Conservation (phyloP, 345 rosid species). For the Microthlaspi erraticum region DNA sequence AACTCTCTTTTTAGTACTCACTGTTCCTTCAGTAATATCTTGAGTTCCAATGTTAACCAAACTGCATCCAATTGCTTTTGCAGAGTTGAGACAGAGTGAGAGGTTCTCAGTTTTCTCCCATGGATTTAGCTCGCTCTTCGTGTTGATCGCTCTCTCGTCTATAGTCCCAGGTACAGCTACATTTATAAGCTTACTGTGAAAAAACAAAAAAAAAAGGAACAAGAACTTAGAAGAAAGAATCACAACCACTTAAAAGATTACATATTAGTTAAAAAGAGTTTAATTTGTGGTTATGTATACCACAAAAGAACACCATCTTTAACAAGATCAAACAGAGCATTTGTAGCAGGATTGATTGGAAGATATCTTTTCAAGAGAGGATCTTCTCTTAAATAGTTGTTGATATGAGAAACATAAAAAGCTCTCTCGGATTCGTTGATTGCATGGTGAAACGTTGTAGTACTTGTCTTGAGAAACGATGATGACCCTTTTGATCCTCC, state of each 20-base stretch:
- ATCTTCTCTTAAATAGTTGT: slow-evolving; percentile 71
- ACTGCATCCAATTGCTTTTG: slow-evolving; percentile 95
- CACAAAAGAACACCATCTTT: slow-evolving; percentile 92
- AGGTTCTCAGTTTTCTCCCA: slow-evolving; percentile 97
- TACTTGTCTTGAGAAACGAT: slow-evolving; percentile 79
- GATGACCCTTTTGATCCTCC: slow-evolving; percentile 58
- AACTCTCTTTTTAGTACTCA: slow-evolving; percentile 45
- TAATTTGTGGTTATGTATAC: slow-evolving; percentile 43
- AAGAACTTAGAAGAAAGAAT: neutral
- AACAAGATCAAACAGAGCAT: slow-evolving; percentile 76
- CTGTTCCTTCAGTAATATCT: slow-evolving; percentile 83
- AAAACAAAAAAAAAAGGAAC: slow-evolving; percentile 3
- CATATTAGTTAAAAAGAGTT: neutral
- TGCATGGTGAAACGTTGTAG: slow-evolving; percentile 77
- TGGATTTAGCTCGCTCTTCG: slow-evolving; percentile 65
- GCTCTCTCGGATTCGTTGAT: slow-evolving; percentile 77
- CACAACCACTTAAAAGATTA: neutral
- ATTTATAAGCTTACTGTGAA: slow-evolving; percentile 81
- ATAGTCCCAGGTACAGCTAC: slow-evolving; percentile 88
- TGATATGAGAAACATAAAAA: slow-evolving; percentile 84
- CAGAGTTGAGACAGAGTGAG: slow-evolving; percentile 90
- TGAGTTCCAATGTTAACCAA: slow-evolving; percentile 89
- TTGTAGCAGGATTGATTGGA: slow-evolving; percentile 68
- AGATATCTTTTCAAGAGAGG: slow-evolving; percentile 66
- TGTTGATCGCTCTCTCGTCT: slow-evolving; percentile 88